Base-by-base conservation (phyloP, 495 filamentous ascomycete species). In the Hypoxylon fragiforme region DNA sequence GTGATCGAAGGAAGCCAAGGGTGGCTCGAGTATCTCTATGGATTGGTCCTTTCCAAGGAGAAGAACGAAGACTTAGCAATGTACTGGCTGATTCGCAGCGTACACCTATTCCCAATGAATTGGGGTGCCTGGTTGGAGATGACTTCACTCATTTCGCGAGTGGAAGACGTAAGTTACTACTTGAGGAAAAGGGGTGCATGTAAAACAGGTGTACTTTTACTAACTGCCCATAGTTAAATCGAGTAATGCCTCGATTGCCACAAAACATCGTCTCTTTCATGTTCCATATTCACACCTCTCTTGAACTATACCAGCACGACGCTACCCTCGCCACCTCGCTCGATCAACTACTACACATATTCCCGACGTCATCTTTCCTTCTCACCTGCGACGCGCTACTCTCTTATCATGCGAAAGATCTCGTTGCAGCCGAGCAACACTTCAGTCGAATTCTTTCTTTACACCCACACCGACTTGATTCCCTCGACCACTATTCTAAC, bases 101-200 rank as follows among this genome's bases (percentile, higher is more conserved):
- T 96, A 5, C 87, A 92, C 64, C 71, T 86, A 37, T 91, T 87
- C 63, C 88, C 92, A 2, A 95, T 89, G 76, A 95, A 97, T 69
- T 99, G 95, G 95, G 91, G 91, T 1, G 89, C 90, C 19, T 99
- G 95, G 95, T 77, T 91, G 18, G 95, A 97, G 70, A 77, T 99
- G 48, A 85, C 84, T 13, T 78, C 95, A 14, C 72, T 96, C 14
- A 83, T 84, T 18, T 85, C 82, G 45, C 79, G 78, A 28, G 70
- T 85, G n/a, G 89, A 95, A 71, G 91, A 96, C 65, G 89, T 96
- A 70, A 62, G 83, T 73, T 24, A 11, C 7, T n/a, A n/a, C n/a
- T n/a, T 73, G 21, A 11, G 5, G 11, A 5, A 4, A 15, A n/a
- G n/a, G n/a, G n/a, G n/a, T n/a, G n/a, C n/a, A n/a, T n/a, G n/a